Percentiles rank a stretch among this genome's conserved stretches.
Conservation (phyloP, 257 asterid species). For the Rubia yunnanensis region DNA sequence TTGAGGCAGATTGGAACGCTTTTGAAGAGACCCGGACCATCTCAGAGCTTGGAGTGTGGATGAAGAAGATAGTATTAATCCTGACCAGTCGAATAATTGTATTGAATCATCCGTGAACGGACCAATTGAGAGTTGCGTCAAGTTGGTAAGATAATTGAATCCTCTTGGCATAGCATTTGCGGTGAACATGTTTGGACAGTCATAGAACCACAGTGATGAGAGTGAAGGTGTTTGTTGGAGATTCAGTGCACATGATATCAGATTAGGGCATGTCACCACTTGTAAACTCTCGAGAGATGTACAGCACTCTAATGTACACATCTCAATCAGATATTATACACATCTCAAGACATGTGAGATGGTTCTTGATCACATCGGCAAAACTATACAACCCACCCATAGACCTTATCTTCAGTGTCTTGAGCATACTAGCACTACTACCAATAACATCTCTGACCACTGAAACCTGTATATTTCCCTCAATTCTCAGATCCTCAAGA, state of each 20-base stretch:
- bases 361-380: background rate
- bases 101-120: background rate
- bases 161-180: background rate
- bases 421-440: background rate
- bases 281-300: background rate
- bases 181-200: slow-evolving; percentile 16
- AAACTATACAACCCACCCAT: background rate
- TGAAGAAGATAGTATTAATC: background rate
- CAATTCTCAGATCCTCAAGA: background rate
- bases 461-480: background rate
- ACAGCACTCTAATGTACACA: background rate
- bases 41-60: background rate
- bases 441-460: slow-evolving; percentile 10
- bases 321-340: background rate
- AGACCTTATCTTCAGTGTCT: background rate
- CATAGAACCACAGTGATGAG: background rate
- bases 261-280: background rate
- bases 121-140: background rate
- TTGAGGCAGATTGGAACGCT: slow-evolving; percentile 7
- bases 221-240: slow-evolving; percentile 6
- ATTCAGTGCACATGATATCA: slow-evolving; percentile 4
- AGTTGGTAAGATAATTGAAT: background rate
- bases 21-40: slow-evolving; percentile 1
- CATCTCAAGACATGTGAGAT: background rate
- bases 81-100: slow-evolving; percentile 8